These are phyloP conservation scores for Pleurotus sapidus DNA, from an alignment of 768 basidiomycete genomes.

Conservation along the genomic window DNA sequence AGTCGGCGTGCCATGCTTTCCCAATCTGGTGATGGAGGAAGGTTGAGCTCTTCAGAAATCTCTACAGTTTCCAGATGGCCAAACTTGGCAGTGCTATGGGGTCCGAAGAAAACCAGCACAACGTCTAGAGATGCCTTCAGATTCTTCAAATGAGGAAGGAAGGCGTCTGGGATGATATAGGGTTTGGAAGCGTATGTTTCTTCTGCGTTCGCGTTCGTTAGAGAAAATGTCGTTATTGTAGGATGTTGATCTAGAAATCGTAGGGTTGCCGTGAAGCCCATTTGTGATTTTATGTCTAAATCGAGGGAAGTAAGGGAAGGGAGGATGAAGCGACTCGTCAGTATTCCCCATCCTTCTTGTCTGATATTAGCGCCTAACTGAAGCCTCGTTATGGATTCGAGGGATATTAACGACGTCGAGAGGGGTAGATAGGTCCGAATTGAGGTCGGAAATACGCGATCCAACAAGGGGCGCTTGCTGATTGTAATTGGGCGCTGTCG, in stretches of 20 bases:
- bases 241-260: slow-evolving; percentile 23
- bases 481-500: too few species aligned
- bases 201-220: slow-evolving; percentile 7
- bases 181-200: neutral
- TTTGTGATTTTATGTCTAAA: slow-evolving; percentile 10
- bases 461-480: too few species aligned
- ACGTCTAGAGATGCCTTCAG: slow-evolving; percentile 7
- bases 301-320: slow-evolving; percentile 17
- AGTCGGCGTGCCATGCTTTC: neutral
- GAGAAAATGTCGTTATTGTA: slow-evolving; percentile 14
- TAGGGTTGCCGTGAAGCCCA: slow-evolving; percentile 17
- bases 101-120: neutral
- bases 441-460: too few species aligned
- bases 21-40: neutral
- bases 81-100: neutral
- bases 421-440: too few species aligned
- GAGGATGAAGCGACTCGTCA: slow-evolving; percentile 11
- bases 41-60: neutral
- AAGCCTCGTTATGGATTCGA: too few species aligned
- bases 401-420: too few species aligned
- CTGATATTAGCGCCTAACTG: too few species aligned
- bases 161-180: neutral
- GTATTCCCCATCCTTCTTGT: too few species aligned
- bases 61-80: neutral
- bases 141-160: slow-evolving; percentile 14